Conservation (phyloP, 2,329 filamentous ascomycete species). For the Epichloe bromicola region DNA sequence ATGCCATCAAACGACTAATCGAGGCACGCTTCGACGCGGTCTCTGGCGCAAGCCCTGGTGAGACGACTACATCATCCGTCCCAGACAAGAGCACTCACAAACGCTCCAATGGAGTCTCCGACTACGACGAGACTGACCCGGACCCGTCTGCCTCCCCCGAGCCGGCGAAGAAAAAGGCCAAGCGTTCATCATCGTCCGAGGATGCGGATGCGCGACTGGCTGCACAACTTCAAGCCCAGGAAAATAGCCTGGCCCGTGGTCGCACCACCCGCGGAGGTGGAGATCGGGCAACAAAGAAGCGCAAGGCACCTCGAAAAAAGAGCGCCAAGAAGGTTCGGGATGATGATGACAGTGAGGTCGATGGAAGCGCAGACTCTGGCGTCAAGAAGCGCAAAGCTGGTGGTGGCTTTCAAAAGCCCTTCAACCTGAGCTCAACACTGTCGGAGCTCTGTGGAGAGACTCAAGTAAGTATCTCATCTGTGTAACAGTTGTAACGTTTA, state of each 20-base stretch:
- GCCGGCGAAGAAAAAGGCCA: constrained; percentile 52
- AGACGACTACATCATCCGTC: constrained; percentile 24
- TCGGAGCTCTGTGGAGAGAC: constrained; percentile 57
- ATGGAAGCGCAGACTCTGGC: constrained; percentile 43
- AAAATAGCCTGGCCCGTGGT: constrained; percentile 57
- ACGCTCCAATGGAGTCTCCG: constrained; percentile 23
- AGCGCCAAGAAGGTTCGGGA: constrained; percentile 60
- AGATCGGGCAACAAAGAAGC: constrained; percentile 52
- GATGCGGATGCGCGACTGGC: constrained; percentile 82
- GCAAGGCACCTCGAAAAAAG: constrained; percentile 60
- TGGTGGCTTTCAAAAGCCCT: constrained; percentile 85
- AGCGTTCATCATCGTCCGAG: constrained; percentile 42
- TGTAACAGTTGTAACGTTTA: neutral
- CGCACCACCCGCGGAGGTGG: constrained; percentile 67
- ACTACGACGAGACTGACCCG: constrained; percentile 32
- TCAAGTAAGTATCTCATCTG: constrained; percentile 33
- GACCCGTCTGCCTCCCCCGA: constrained; percentile 32
- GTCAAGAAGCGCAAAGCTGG: constrained; percentile 67
- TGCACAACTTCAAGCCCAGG: constrained; percentile 80
- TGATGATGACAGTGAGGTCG: constrained; percentile 69
- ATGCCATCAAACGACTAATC: constrained; percentile 58
- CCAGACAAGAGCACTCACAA: constrained; percentile 21
- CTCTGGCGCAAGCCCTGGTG: constrained; percentile 36
- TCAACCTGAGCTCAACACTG: constrained; percentile 58
- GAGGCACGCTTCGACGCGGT: constrained; percentile 63